Evolutionary conservation across 352 stramenopile species (phyloP).

Genomic region (Aphanomyces stellatus): DNA sequence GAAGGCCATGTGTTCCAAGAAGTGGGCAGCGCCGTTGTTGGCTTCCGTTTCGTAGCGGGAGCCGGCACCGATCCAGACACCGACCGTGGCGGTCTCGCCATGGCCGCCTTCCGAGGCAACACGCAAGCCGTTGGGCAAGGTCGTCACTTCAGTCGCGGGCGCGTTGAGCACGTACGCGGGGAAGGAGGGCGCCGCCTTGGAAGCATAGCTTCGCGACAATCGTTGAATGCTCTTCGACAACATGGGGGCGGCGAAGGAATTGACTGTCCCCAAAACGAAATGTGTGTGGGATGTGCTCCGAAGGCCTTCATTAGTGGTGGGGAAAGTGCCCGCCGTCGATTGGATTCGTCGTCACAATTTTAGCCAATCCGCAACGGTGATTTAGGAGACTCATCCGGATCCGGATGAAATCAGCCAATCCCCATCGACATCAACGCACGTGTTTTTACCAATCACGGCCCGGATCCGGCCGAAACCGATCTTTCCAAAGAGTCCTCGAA

Average conservation of each 20-base stretch:
- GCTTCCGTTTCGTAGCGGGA: slow-evolving; percentile 96
- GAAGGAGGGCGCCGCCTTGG: slow-evolving; percentile 19
- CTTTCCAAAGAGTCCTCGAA: not conserved
- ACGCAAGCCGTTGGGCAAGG: slow-evolving; percentile 92
- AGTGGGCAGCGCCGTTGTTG: slow-evolving; percentile 99
- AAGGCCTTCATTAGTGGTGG: slow-evolving; percentile 19
- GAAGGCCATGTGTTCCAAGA: slow-evolving; percentile 99
- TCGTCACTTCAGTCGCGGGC: slow-evolving; percentile 95
- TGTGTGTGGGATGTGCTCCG: slow-evolving; percentile 1
- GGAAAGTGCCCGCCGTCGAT: slow-evolving; percentile 15
- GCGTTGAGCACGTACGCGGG: slow-evolving; percentile 88
- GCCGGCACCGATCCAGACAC: slow-evolving; percentile 95
- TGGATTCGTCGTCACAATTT: not conserved
- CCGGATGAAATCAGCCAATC: slow-evolving; percentile 14
- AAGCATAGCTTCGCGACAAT: slow-evolving; percentile 16
- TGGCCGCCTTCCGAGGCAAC: slow-evolving; percentile 96
- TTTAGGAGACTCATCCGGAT: not conserved
- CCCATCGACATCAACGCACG: not conserved
- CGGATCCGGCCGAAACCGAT: not conserved
- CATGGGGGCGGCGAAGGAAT: slow-evolving; percentile 14
- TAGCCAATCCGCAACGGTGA: not conserved
- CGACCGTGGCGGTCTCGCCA: slow-evolving; percentile 97
- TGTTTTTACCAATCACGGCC: slow-evolving; percentile 5
- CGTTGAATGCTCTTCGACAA: slow-evolving; percentile 21
- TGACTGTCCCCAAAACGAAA: slow-evolving; percentile 21